A percentile compares a stretch with the other conserved stretches of the same genome.
Evolutionary conservation across 2,329 filamentous ascomycete genomes (phyloP).

Genomic region (Byssoonygena ceratinophila): DNA sequence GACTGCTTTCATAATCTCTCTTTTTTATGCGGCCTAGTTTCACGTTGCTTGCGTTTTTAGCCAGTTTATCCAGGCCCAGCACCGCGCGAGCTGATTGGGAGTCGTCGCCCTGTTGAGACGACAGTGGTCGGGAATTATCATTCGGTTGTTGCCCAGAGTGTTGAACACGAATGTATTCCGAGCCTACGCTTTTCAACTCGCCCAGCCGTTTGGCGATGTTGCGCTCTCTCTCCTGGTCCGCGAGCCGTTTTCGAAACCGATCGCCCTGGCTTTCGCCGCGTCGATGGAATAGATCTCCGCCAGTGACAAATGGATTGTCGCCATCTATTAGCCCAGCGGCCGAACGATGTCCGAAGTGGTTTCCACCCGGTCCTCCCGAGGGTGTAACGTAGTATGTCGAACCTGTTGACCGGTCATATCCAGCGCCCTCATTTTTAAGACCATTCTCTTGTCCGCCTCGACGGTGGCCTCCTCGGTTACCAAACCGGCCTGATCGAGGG

Average conservation of each 20-base stretch:
- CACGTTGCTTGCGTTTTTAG: constrained; percentile 32
- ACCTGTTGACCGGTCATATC: constrained; percentile 33
- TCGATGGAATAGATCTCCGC: constrained; percentile 24
- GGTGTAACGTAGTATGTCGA: constrained; percentile 39
- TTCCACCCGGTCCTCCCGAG: constrained; percentile 20
- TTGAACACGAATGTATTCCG: constrained; percentile 37
- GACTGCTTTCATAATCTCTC: constrained; percentile 29
- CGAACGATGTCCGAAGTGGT: constrained; percentile 19
- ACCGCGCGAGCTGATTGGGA: constrained; percentile 9
- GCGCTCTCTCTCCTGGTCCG: constrained; percentile 35
- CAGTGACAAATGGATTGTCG: constrained; percentile 35
- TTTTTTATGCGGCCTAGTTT: constrained; percentile 34
- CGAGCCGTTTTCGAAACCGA: constrained; percentile 34
- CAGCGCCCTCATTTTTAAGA: constrained; percentile 21
- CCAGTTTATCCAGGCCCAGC: constrained; percentile 21
- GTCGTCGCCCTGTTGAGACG: neutral
- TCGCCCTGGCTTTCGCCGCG: constrained; percentile 35
- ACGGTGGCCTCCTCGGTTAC: constrained; percentile 17
- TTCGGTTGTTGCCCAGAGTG: constrained; percentile 17
- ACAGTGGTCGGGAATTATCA: neutral
- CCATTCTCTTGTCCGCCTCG: constrained; percentile 21
- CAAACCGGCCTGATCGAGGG: constrained; percentile 19
- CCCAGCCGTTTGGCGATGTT: constrained; percentile 37
- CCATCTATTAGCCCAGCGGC: constrained; percentile 35
- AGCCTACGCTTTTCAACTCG: constrained; percentile 29